Percentiles rank a stretch among this genome's conserved stretches.
These are phyloP conservation scores for Phytopythium helicoides DNA, from an alignment of 352 stramenopile species.

Conservation along the genomic window DNA sequence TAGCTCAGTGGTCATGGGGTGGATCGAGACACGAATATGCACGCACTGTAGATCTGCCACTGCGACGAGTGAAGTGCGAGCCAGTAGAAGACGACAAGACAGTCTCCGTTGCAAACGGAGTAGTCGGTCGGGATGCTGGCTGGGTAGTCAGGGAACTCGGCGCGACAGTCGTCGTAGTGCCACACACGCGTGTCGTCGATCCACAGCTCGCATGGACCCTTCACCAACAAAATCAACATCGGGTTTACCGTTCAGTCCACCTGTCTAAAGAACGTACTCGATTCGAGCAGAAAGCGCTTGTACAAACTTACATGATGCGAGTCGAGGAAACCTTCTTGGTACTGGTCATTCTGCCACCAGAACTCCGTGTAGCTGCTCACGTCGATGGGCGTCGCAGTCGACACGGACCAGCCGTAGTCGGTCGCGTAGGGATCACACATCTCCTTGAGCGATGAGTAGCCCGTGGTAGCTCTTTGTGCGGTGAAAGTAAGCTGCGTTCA, in stretches of 20 bases:
- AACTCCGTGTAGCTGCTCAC: slow-evolving; percentile 29
- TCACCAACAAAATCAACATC: background rate
- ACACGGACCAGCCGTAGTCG: slow-evolving; percentile 27
- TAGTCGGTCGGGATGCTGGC: slow-evolving; percentile 50
- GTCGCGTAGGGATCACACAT: slow-evolving; percentile 32
- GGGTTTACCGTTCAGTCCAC: too few relatives aligned
- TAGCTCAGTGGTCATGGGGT: too few relatives aligned
- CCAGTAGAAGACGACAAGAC: slow-evolving; percentile 53
- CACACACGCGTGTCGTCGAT: slow-evolving; percentile 43
- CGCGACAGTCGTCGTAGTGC: slow-evolving; percentile 44
- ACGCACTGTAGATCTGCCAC: slow-evolving; percentile 48
- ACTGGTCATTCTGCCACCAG: slow-evolving; percentile 42
- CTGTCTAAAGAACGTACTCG: too few relatives aligned
- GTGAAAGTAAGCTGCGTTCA: slow-evolving; percentile 34
- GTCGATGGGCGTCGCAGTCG: slow-evolving; percentile 20
- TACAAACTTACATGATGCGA: slow-evolving; percentile 46
- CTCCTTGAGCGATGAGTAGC: slow-evolving; percentile 30
- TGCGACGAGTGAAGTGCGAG: slow-evolving; percentile 29
- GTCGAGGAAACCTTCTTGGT: slow-evolving; percentile 28
- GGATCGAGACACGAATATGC: too few relatives aligned
- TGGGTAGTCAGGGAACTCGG: slow-evolving; percentile 31
- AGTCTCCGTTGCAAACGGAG: slow-evolving; percentile 42
- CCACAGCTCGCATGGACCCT: slow-evolving; percentile 51
- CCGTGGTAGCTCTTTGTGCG: slow-evolving; percentile 19
- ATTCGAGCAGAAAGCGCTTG: too few relatives aligned